Percentiles rank a stretch among this genome's conserved stretches.
phyloP scores from a whole-genome alignment of 805 yeast genomes.

The Pichia kluyveri region DNA sequence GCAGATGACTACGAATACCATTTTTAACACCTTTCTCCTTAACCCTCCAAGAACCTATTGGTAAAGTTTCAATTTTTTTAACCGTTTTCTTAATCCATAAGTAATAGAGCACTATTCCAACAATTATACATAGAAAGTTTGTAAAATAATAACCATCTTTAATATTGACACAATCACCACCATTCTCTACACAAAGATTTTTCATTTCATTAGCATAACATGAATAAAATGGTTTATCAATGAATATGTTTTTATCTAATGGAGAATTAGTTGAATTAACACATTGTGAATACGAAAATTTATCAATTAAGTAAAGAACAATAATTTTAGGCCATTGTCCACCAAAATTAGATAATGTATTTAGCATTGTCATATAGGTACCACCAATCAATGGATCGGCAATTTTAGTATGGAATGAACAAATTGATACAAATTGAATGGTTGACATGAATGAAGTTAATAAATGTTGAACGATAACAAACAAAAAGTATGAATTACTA shows the following conservation, averaged over 20 bases:
- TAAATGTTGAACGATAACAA: constrained; percentile 75
- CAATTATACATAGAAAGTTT: constrained; percentile 56
- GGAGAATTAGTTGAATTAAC: constrained; percentile 14
- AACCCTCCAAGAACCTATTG: constrained; percentile 71
- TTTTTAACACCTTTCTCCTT: constrained; percentile 4
- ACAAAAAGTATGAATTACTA: constrained; percentile 46
- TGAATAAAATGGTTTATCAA: constrained; percentile 18
- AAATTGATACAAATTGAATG: constrained; percentile 86
- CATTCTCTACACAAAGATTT: constrained; percentile 38
- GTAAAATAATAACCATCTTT: constrained; percentile 83
- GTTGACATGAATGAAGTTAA: constrained; percentile 89
- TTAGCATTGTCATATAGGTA: constrained; percentile 93
- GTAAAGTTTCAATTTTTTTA: constrained; percentile 57
- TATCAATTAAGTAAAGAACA: constrained; percentile 71
- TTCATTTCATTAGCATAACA: constrained; percentile 30
- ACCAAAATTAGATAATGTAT: constrained; percentile 86
- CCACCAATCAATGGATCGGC: constrained; percentile 97
- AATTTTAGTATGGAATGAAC: constrained; percentile 90
- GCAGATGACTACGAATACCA: constrained; percentile 9
- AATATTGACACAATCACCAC: constrained; percentile 46
- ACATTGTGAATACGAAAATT: constrained; percentile 62
- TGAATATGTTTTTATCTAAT: constrained; percentile 16
- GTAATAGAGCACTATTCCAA: constrained; percentile 59
- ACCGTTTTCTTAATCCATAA: constrained; percentile 60
- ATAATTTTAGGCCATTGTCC: constrained; percentile 97